Conservation (phyloP, 306 rosid species). For the Pueraria montana region DNA sequence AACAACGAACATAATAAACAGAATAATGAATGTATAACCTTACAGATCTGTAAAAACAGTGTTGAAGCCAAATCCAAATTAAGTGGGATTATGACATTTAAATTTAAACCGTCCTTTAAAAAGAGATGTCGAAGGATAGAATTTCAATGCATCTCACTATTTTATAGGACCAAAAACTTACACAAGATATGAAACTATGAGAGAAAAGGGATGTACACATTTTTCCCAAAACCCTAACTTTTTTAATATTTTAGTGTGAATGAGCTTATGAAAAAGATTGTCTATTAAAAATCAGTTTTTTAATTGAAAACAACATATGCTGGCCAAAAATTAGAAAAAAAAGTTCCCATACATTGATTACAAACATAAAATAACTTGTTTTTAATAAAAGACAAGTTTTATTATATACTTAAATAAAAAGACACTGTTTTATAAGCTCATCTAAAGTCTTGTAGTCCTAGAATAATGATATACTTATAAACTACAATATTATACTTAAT, state of each 20-base stretch:
- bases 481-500: slow-evolving; percentile 19
- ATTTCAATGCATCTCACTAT: background rate
- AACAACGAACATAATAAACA: slow-evolving; percentile 44
- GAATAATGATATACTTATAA: slow-evolving; percentile 8
- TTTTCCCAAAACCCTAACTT: background rate
- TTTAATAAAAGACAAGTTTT: background rate
- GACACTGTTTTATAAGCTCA: background rate
- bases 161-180: slow-evolving; percentile 6
- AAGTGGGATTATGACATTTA: slow-evolving; percentile 18
- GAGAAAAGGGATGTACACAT: background rate
- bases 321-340: background rate
- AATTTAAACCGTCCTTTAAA: slow-evolving; percentile 22
- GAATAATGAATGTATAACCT: slow-evolving; percentile 17
- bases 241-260: background rate
- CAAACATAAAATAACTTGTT: background rate
- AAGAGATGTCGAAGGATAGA: background rate
- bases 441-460: slow-evolving; percentile 17
- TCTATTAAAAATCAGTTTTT: background rate
- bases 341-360: background rate
- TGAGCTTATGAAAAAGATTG: background rate
- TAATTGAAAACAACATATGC: background rate
- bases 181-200: background rate
- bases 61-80: slow-evolving; percentile 23
- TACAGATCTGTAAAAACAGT: slow-evolving; percentile 41
- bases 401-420: background rate